Evolutionary conservation across 257 asterid genomes (phyloP).

Genomic region (Gentiana straminea): DNA sequence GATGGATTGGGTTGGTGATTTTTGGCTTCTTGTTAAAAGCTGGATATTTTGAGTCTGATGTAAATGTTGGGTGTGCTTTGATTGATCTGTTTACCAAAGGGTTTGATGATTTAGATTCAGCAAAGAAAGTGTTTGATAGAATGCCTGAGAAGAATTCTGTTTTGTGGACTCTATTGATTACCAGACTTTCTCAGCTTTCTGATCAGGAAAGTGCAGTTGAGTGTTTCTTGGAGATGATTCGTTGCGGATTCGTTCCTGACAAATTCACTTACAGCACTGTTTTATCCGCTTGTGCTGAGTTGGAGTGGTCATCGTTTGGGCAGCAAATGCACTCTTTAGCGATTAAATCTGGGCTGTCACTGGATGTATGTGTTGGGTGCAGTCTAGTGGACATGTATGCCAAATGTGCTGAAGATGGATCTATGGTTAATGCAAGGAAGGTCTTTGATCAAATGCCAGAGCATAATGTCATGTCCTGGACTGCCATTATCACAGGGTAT

Average conservation of each 20-base stretch:
- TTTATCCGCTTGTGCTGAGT: constrained; percentile 75
- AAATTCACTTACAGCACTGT: constrained; percentile 65
- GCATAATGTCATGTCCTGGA: constrained; percentile 97
- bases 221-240: constrained; percentile 54
- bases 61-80: constrained; percentile 80
- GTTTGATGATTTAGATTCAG: constrained; percentile 46
- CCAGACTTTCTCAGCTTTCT: constrained; percentile 59
- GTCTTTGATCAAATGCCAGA: constrained; percentile 62
- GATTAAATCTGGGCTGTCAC: constrained; percentile 44
- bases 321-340: constrained; percentile 58
- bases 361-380: constrained; percentile 87
- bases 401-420: constrained; percentile 40
- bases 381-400: constrained; percentile 88
- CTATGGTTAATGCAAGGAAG: constrained; percentile 52
- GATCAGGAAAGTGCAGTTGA: constrained; percentile 30
- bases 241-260: constrained; percentile 50
- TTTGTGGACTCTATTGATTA: constrained; percentile 81
- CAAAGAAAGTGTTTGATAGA: constrained; percentile 58
- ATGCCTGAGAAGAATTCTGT: constrained; percentile 72
- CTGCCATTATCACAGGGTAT: constrained; percentile 66
- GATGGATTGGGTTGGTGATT: constrained; percentile 42
- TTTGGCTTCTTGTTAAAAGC: constrained; percentile 62
- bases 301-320: constrained; percentile 41
- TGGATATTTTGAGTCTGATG: constrained; percentile 70
- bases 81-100: constrained; percentile 70